Evolutionary conservation across 192 early-diverging fungal genomes (phyloP), one percentile per base, ranked within the genome.

Genomic region (Funneliformis mosseae): DNA sequence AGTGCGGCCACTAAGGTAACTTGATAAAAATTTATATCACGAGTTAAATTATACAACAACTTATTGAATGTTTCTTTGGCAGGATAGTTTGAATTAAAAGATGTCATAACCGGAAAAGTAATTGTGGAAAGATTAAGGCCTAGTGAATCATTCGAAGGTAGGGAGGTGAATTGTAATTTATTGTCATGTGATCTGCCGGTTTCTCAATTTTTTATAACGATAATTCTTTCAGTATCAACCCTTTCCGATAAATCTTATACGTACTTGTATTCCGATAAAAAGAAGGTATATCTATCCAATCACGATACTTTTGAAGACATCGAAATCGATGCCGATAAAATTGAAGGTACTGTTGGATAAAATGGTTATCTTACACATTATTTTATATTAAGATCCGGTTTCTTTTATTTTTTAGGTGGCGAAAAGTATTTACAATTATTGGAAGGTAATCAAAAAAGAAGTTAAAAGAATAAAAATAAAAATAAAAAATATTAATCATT

Each of bases 221-320:
- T 64, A 77, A 86, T 23, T 83, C 87, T 9, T 92, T 94, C 83
- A 79, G 92, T 93, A 38, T 88, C 92, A 81, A 85, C 89, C 39
- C 78, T 97, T 46, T 86, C 88, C 0, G 89, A 90, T 68, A 89
- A 92, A 76, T 68, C 84, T 55, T 92, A 91, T 81, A 91, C 93
- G 86, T 95, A 86, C 76, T 88, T 97, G 9, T 97, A 97, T 81
- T 80, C 83, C 27, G 91, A 88, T 60, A 91, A 89, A 59, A 79
- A 84, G 10, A 85, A 88, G 64, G 69, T 93, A 21, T 90, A 96
- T 81, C 74, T 94, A 50, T 85, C 95, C 74, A 86, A 97, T 72
- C 88, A 88, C 69, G 86, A 91, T 61, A 89, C 88, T 1, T 94
- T 89, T 83, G 95, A 96, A 78, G 92, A 93, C 83, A 84, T 93